Conservation (phyloP, 305 asterid genomes). For the Petunia hybrid region DNA sequence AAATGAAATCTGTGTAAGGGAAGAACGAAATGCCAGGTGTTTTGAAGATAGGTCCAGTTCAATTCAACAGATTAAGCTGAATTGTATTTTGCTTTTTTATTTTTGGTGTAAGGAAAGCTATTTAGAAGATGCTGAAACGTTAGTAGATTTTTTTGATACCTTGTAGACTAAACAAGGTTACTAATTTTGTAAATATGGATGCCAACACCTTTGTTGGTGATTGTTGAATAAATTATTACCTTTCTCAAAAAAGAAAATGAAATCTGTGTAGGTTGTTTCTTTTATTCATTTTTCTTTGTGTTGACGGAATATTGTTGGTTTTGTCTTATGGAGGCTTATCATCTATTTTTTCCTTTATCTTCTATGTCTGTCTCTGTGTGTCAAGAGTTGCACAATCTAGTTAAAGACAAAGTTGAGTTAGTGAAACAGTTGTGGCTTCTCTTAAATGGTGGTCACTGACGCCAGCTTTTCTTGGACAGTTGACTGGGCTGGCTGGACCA, state of each 20-base stretch:
- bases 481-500: conserved; percentile 68
- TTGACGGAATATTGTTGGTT: background rate
- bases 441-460: background rate
- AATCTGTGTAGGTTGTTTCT: background rate
- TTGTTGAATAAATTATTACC: no score
- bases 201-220: no score
- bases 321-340: background rate
- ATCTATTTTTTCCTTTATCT: background rate
- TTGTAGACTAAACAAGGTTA: no score
- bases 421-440: background rate
- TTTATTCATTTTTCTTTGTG: background rate
- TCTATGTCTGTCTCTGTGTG: background rate
- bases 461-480: conserved; percentile 48
- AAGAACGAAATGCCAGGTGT: no score
- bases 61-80: no score
- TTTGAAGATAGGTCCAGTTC: no score
- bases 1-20: no score
- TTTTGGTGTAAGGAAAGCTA: no score
- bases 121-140: no score
- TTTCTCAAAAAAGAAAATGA: background rate
- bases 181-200: no score
- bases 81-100: no score
- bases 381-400: background rate
- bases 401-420: background rate
- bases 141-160: no score